Evolutionary conservation across 495 filamentous ascomycete species (phyloP), one percentile per base, ranked within the genome.

Genomic region (Talaromyces proteolyticus): DNA sequence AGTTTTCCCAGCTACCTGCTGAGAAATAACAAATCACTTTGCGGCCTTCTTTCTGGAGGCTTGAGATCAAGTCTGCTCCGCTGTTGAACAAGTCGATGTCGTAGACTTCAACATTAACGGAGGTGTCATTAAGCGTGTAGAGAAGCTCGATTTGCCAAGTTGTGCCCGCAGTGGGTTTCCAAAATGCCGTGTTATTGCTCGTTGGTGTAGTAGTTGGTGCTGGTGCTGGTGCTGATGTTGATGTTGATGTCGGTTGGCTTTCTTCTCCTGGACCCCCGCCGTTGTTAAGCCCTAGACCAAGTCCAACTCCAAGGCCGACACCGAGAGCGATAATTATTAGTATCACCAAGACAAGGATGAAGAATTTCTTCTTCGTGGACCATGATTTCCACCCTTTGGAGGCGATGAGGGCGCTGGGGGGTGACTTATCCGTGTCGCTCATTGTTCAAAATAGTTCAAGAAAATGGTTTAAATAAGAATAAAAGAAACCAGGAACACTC

Each of bases 1-100:
- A 78, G 50, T 75, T 58, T 63, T 86, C 81, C 50, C 75, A 85
- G 14, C 74, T 79, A 5, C 86, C 86, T 1, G 84, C 86, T 10
- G 76, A 80, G 67, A 87, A 88, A 60, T 88, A 89, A 70, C 86
- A 89, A 50, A 88, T 84, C 21, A 87, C 78, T 41, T 74, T 81
- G 48, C 77, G 70, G 11, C 67, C 68, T 23, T 63, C 50, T 3
- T 26, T 37, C 38, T 85, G 77, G 1, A 86, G 66, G 0, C 59
- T 51, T 4, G 63, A 49, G 49, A 85, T 80, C 3, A 59, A 69
- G 16, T 63, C 54, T 5, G 60, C 59, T 19, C 59, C 38, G 45
- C 76, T 85, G 44, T 69, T 62, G 66, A 82, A 82, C 3, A 86
- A 70, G 49, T 86, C 82, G 45, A 84, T 77, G 62, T 85, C 80